Base-by-base conservation (phyloP, 345 rosid species). In the Chamaenerion angustifolium region DNA sequence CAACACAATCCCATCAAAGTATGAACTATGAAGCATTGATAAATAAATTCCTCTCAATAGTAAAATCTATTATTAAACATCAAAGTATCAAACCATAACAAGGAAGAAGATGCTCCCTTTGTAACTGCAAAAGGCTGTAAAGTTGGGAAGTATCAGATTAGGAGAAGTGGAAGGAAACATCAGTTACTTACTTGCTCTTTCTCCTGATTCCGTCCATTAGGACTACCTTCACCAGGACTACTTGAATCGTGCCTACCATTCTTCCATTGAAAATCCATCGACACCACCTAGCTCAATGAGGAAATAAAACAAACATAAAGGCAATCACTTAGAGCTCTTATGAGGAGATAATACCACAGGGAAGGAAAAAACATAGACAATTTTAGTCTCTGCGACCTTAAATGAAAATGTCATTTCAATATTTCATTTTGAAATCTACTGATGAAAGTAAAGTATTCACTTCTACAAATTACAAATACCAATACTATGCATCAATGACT, bases 221-320 rank as follows among this genome's bases (percentile, higher is more conserved):
- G 50, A 48, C 63, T 52, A 56, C 70, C 25, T 59, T 57, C 69
- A 63, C 68, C 82, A 43, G 64, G 50, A 48, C 63, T 52, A 56
- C 70, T 64, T 42, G 67, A 57, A 66, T 69, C 83, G 46, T 68
- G 72, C 50, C 63, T 67, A 16, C 43, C 35, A 43, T 49, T 59
- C 43, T 56, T 63, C 62, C 73, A 44, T 51, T 73, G 58, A 16
- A 52, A 60, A 54, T 76, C 81, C 93, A 83, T 83, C 60, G 42
- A 31, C 23, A 43, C 13, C 46, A 37, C 64, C 63, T 55, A 62
- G 40, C 56, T 42, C 25, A 41, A 52, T 4, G 43, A 48, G 18
- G 10, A 1, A 15, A 54, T 23, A 51, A 40, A 40, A 51, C 50
- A 16, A 5, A 31, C 37, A 8, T 8, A 31, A 5, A 31, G 37